These are phyloP conservation scores for Pseudotsuga menziesii DNA, from an alignment of 75 land plant species.

Conservation along the genomic window DNA sequence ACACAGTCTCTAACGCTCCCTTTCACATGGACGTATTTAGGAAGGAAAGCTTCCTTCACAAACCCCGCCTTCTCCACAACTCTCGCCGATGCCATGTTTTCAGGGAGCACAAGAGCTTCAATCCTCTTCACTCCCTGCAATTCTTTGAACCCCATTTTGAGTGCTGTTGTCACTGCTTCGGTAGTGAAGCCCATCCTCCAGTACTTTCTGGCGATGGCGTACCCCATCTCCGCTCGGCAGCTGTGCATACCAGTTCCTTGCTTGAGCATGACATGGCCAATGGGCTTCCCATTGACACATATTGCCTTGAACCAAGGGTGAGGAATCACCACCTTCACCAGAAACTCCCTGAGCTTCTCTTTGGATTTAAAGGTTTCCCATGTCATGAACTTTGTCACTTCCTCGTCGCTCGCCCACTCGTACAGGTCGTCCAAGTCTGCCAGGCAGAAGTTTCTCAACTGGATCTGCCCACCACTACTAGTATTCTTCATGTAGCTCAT, in stretches of 20 bases:
- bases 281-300: background rate
- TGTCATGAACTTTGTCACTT: background rate
- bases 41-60: constrained; percentile 27
- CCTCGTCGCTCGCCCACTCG: background rate
- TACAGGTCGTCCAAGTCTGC: background rate
- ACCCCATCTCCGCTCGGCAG: constrained; percentile 31
- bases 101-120: constrained; percentile 40
- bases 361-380: too few species aligned
- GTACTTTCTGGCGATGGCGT: constrained; percentile 27
- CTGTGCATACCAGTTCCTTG: too few species aligned
- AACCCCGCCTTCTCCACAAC: constrained; percentile 66
- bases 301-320: too few species aligned
- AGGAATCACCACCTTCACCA: too few species aligned
- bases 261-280: too few species aligned
- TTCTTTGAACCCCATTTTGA: constrained; percentile 24
- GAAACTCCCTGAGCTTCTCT: background rate
- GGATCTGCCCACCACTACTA: background rate
- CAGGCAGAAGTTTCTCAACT: background rate
- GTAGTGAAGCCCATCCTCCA: constrained; percentile 62
- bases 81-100: constrained; percentile 41
- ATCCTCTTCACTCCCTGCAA: constrained; percentile 33
- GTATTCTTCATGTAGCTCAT: too few species aligned
- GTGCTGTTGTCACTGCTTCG: constrained; percentile 36
- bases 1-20: background rate
- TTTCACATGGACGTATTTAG: constrained; percentile 32